These are phyloP conservation scores for Pochonia chlamydosporia DNA, from an alignment of 2,329 filamentous ascomycete species.

Conservation along the genomic window DNA sequence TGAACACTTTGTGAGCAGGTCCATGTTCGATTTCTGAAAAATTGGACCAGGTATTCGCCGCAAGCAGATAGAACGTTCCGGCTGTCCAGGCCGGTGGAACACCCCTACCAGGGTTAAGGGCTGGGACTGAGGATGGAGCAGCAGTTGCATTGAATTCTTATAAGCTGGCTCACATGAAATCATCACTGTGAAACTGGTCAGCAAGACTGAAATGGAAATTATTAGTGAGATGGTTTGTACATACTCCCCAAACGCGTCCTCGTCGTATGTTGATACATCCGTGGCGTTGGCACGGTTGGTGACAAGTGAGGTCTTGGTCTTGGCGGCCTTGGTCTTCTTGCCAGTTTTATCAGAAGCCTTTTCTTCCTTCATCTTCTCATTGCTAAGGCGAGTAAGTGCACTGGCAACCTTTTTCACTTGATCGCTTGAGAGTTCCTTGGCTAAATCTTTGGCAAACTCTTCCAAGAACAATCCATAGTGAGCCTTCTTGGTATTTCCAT, in stretches of 20 bases:
- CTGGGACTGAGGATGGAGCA: background rate
- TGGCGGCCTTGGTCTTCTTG: slow-evolving; percentile 96
- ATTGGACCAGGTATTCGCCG: background rate
- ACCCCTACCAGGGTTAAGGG: background rate
- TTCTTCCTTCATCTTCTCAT: slow-evolving; percentile 99
- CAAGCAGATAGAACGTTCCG: background rate
- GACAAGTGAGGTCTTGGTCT: slow-evolving; percentile 84
- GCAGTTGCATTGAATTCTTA: background rate
- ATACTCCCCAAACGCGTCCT: slow-evolving; percentile 77
- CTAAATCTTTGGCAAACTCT: slow-evolving; percentile 82
- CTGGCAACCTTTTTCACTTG: slow-evolving; percentile 97
- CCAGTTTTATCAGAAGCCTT: slow-evolving; percentile 88
- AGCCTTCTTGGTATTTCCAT: slow-evolving; percentile 73
- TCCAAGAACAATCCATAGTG: slow-evolving; percentile 87
- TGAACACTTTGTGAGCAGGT: background rate
- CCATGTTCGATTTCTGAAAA: background rate
- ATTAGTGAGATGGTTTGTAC: slow-evolving; percentile 29
- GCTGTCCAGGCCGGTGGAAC: background rate
- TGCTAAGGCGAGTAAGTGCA: slow-evolving; percentile 79
- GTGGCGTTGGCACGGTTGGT: slow-evolving; percentile 54
- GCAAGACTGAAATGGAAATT: background rate
- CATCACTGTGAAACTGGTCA: slow-evolving; percentile 42
- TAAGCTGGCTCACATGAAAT: slow-evolving; percentile 59
- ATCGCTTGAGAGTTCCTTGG: slow-evolving; percentile 80
- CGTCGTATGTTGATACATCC: slow-evolving; percentile 75